A percentile compares a stretch with the other conserved stretches of the same genome.
These are phyloP conservation scores for Cordyceps cateniannulata DNA, from an alignment of 2,329 filamentous ascomycete species.

Conservation along the genomic window DNA sequence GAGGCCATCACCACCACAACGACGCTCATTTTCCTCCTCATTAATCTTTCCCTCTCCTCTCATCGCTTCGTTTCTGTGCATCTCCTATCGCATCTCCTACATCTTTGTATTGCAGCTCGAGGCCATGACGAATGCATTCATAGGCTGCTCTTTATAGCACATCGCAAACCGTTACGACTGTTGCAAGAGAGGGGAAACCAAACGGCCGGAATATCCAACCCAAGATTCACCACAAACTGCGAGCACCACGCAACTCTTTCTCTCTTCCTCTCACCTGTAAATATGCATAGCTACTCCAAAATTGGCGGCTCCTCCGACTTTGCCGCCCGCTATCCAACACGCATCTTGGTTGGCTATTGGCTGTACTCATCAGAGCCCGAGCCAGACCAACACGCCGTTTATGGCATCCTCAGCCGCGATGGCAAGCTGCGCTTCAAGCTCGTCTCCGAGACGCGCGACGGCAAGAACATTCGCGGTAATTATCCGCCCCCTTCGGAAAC, in stretches of 20 bases:
- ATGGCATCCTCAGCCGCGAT: constrained; percentile 12
- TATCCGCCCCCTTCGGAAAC: constrained; percentile 4
- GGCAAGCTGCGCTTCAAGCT: constrained; percentile 13
- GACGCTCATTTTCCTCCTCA: not conserved
- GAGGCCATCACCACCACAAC: constrained; percentile 9
- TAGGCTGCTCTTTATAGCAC: constrained; percentile 4
- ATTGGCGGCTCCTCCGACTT: constrained; percentile 10
- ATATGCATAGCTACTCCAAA: constrained; percentile 11
- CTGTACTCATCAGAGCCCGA: constrained; percentile 10
- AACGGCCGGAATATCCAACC: not conserved
- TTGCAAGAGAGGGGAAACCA: constrained; percentile 1
- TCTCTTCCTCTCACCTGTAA: not conserved
- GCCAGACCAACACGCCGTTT: constrained; percentile 14
- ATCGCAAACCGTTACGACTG: not conserved
- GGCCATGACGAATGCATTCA: constrained; percentile 1
- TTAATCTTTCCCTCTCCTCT: not conserved
- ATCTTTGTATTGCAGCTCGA: not conserved
- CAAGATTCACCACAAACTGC: not conserved
- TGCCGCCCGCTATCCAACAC: constrained; percentile 11
- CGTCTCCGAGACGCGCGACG: constrained; percentile 10
- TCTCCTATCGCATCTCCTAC: not conserved
- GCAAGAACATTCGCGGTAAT: constrained; percentile 1
- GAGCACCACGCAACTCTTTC: not conserved
- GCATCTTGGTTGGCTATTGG: constrained; percentile 13
- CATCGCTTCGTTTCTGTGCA: not conserved